Base-by-base conservation (phyloP, 2,329 filamentous ascomycete species). In the Xylogone sp. region DNA sequence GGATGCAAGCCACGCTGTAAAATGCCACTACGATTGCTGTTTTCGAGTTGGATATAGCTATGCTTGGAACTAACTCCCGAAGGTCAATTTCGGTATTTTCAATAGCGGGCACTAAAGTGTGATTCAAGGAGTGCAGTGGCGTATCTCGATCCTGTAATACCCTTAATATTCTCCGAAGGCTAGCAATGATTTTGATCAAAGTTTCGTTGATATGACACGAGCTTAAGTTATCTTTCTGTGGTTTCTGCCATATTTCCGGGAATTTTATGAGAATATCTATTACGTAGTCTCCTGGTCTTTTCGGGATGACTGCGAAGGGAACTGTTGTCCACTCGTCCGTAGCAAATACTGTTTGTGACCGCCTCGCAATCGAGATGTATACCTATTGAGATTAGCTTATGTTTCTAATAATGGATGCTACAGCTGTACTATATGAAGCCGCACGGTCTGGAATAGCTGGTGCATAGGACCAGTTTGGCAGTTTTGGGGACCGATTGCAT, bases 401-500 rank as follows among this genome's bases (percentile, higher is more conserved):
- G 12, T 18, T 7, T 18, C 34, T 16, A 18, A 39, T 39, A 39
- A 7, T 16, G 13, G 34, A 39, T 16, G 34, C 34, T 39, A n/a
- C n/a, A n/a, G n/a, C n/a, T n/a, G n/a, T 16, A 39, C 34, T 16
- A 39, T 39, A 39, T 39, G 34, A 18, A 39, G 10, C n/a, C 34
- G 8, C 10, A 39, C 34, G 13, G 34, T 39, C n/a, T 13, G 20
- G 18, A 47, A 47, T 4, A 51, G 13, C 18, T 51, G 44, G 21
- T 47, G 43, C 12, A 45, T 31, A 16, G 34, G 20, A 12, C 49
- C 49, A 19, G 10, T n/a, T 24, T 51, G 44, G 21, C 44, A 51
- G 20, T 21, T 43, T 21, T 47, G 34, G 9, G 49, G 49, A 8
- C 49, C 49, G 18, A 31, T 43, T 3, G 20, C 27, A 27, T 51